A percentile compares a stretch with the other conserved stretches of the same genome.
These are phyloP conservation scores for Saccharomycodes ludwigii DNA, from an alignment of 805 yeast species.

Conservation along the genomic window DNA sequence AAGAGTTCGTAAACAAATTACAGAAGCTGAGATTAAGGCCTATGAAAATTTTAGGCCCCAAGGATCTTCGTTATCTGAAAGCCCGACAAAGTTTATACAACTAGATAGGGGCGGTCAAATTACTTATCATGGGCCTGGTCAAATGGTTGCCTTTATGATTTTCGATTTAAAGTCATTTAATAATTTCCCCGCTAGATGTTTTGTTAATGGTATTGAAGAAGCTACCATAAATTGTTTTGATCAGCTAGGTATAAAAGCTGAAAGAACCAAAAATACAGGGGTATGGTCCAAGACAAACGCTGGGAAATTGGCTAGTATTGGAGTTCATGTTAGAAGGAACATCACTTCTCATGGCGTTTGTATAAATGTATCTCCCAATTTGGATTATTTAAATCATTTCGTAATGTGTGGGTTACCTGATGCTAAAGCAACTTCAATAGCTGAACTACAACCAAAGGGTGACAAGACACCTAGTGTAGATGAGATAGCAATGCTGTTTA, in stretches of 20 bases:
- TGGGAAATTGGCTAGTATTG: conserved; percentile 75
- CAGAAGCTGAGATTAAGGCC: conserved; percentile 13
- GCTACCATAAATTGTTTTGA: conserved; percentile 38
- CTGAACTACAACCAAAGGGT: conserved; percentile 18
- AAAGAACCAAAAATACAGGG: conserved; percentile 64
- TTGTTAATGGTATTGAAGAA: conserved; percentile 49
- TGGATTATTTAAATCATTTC: conserved; percentile 55
- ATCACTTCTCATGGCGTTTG: conserved; percentile 87
- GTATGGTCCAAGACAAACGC: conserved; percentile 57
- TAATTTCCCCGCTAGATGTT: conserved; percentile 48
- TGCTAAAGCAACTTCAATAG: conserved; percentile 42
- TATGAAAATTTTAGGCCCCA: conserved; percentile 17
- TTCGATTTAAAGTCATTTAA: conserved; percentile 53
- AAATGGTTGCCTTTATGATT: conserved; percentile 73
- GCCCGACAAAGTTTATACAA: conserved; percentile 57
- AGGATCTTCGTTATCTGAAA: conserved; percentile 12
- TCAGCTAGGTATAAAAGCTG: conserved; percentile 15
- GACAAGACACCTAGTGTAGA: conserved; percentile 13
- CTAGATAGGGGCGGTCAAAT: conserved; percentile 90
- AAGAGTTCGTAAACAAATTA: conserved; percentile 48
- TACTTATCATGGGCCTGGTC: conserved; percentile 96
- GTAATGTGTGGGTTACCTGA: conserved; percentile 80
- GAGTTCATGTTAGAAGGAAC: conserved; percentile 73
- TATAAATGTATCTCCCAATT: conserved; percentile 64
- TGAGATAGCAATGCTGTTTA: conserved; percentile 34